phyloP scores from a whole-genome alignment of 345 rosid species.

The Arabis alpina region DNA sequence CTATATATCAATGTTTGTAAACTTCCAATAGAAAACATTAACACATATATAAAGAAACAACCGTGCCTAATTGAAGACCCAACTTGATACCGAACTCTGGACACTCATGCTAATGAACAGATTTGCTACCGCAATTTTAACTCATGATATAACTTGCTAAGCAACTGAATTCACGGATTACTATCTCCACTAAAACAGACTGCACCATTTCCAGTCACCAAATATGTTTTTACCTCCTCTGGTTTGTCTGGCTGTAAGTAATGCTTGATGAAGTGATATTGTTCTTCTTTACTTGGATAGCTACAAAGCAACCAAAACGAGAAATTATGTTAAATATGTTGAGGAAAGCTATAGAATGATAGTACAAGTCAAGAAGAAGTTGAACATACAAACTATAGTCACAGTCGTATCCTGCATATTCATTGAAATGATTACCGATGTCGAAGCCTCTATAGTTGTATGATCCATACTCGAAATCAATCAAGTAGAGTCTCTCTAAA shows the following conservation, averaged over 20 bases:
- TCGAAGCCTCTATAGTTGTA: conserved; percentile 93
- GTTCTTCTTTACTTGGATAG: conserved; percentile 83
- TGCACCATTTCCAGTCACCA: neutral
- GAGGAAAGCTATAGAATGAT: conserved; percentile 11
- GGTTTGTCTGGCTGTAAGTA: conserved; percentile 78
- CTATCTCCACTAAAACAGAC: neutral
- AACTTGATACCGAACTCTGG: neutral
- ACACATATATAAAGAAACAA: too few species aligned
- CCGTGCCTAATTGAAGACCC: neutral
- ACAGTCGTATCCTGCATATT: conserved; percentile 95
- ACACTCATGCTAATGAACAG: neutral
- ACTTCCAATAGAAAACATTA: too few species aligned
- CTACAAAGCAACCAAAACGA: conserved; percentile 49
- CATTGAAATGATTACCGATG: conserved; percentile 95
- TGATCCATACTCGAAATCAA: conserved; percentile 96
- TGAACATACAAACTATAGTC: conserved; percentile 78
- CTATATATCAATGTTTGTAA: neutral
- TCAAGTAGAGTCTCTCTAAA: conserved; percentile 81
- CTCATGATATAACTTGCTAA: neutral
- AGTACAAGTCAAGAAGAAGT: conserved; percentile 27
- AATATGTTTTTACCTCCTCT: conserved; percentile 53
- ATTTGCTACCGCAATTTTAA: neutral
- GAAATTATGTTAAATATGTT: conserved; percentile 23
- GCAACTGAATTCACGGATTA: neutral
- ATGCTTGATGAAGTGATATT: conserved; percentile 82